Conservation (phyloP, 805 yeast genomes). For the Candida piceae region DNA sequence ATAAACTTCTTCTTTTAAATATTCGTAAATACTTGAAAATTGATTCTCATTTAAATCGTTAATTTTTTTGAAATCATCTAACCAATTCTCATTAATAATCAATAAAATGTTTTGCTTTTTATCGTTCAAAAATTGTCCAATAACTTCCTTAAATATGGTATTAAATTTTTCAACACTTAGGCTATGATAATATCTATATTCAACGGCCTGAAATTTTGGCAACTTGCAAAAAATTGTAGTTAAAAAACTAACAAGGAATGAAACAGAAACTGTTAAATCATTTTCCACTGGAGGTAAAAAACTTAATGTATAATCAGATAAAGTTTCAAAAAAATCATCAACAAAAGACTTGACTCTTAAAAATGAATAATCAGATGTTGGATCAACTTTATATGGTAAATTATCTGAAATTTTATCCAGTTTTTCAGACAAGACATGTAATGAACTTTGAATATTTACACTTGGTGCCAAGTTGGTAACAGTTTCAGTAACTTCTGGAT, state of each 20-base stretch:
- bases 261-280: conserved; percentile 48
- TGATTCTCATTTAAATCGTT: conserved; percentile 27
- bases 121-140: conserved; percentile 25
- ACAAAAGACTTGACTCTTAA: conserved; percentile 64
- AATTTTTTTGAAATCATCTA: conserved; percentile 22
- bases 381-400: conserved; percentile 75
- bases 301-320: conserved; percentile 69
- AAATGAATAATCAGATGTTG: conserved; percentile 69
- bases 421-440: conserved; percentile 44
- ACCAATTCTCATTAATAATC: conserved; percentile 30
- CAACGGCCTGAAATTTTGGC: conserved; percentile 60
- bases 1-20: conserved; percentile 24
- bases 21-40: conserved; percentile 22
- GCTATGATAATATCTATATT: conserved; percentile 42
- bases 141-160: conserved; percentile 23
- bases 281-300: conserved; percentile 68
- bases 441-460: conserved; percentile 49
- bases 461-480: conserved; percentile 50
- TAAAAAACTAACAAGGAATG: conserved; percentile 55
- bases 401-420: conserved; percentile 39
- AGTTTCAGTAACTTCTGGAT: conserved; percentile 57
- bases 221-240: conserved; percentile 54
- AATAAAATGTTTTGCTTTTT: conserved; percentile 30
- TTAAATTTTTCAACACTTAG: conserved; percentile 31
- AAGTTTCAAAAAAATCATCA: conserved; percentile 62